Base-by-base conservation (phyloP, 768 basidiomycete genomes). In the Amanita exitialis region DNA sequence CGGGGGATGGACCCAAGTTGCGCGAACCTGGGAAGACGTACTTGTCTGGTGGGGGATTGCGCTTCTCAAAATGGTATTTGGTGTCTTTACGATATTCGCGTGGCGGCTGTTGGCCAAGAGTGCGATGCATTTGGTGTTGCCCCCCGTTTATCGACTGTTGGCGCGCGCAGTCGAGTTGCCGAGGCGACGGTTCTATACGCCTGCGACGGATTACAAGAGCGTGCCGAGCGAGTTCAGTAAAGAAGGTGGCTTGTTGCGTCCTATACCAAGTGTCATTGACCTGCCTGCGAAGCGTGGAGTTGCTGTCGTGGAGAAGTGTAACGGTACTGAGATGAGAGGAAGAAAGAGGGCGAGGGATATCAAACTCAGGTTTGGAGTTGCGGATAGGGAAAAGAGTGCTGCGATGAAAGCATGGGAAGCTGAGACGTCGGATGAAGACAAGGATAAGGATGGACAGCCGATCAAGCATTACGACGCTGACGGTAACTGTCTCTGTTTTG, bases 31-130 rank as follows among this genome's bases (percentile, higher is more conserved):
- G 66, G 59, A 57, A 4, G 76, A 76, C 53, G 59, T 71, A 3
- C 50, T 64, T 7, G 30, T 75, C 4, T 78, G 77, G 76, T 75
- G 74, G 73, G 48, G 61, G 15, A 58, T 74, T 12, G 78, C 77
- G 4, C 50, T 65, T 1, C 37, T 71, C 13, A 80, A 80, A 59
- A 73, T 77, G 68, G 54, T 65, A 4, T 56, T 72, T 36, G 75
- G 93, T 18, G 76, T 97, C 52, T 59, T 83, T 6, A 63, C 77
- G 15, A 90, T 97, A 62, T 89, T 97, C 60, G 66, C 74, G 0
- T 97, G 94, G 94, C 85, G 95, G 37, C 70, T 98, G 39, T 58
- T 89, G 36, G 90, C 90, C 7, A 98, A 97, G 65, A 78, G 81
- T 0, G 61, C 78, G 2, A 66, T 91, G 16, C 87, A 90, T 58